Base-by-base conservation (phyloP, 257 asterid species). In the Scutellaria baicalensis region DNA sequence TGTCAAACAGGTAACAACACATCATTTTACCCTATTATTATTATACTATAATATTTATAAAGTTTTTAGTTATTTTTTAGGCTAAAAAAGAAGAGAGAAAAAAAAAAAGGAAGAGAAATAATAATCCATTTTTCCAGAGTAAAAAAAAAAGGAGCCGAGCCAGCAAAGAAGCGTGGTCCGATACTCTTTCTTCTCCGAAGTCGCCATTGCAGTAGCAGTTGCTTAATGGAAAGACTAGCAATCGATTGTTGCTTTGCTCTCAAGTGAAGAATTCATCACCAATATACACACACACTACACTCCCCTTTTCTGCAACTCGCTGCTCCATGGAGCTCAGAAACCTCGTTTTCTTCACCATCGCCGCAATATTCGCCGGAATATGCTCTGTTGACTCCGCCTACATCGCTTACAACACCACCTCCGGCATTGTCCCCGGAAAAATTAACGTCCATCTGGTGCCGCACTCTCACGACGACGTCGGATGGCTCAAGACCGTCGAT, bases 381-480 rank as follows among this genome's bases (percentile, higher is more conserved):
- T 79, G 59, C 74, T 62, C 47, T 2, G 75, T 56, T 21, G 54
- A 79, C 39, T 58, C 90, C 73, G 65, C 62, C 67, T 89, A 77
- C 66, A 73, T 82, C 64, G 67, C 74, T 4, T 89, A 89, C 78
- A 86, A 86, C 76, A 86, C 91, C 5, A 54, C 83, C 66, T 47
- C 77, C 16, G 83, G 75, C 14, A 68, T 80, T 39, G 78, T 64
- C 38, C 78, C 89, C 5, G 70, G 59, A 39, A 89, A 83, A 55
- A 20, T 89, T 69, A 89, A 89, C 77, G 93, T 89, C 48, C 96
- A 89, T 79, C 68, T 89, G 78, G 96, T 89, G 18, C 91, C 96
- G 64, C 96, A 89, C 87, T 69, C 93, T 33, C 96, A 89, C 78
- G 93, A 89, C 71, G 96, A 89, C 71, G 96, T 89, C 68, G 96